Evolutionary conservation across 805 yeast genomes (phyloP).

Genomic region (Spencermartinsiella europaea): DNA sequence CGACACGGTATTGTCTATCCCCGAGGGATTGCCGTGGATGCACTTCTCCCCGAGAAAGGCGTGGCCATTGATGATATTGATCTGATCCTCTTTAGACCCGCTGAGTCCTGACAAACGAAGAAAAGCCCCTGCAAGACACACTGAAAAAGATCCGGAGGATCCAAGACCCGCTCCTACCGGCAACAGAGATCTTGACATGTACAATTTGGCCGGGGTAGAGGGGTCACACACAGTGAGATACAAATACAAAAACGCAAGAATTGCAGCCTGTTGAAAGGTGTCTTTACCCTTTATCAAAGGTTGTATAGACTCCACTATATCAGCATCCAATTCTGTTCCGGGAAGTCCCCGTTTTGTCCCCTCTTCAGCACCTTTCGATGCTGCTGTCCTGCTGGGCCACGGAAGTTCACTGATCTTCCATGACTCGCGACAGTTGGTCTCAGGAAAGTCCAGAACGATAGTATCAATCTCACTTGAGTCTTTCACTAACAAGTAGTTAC

Average conservation of each 20-base stretch:
- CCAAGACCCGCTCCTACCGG: conserved; percentile 98
- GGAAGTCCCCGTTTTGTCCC: no score
- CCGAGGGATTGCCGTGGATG: conserved; percentile 94
- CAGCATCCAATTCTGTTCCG: conserved; percentile 5
- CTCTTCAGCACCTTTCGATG: neutral
- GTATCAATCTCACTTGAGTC: conserved; percentile 33
- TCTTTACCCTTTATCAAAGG: conserved; percentile 38
- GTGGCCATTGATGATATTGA: conserved; percentile 67
- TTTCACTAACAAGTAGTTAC: conserved; percentile 72
- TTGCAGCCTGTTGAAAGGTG: conserved; percentile 67
- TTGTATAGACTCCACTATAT: conserved; percentile 9
- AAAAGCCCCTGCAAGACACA: conserved; percentile 74
- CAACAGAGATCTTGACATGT: conserved; percentile 70
- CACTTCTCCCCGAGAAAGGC: conserved; percentile 91
- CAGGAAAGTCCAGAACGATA: conserved; percentile 74
- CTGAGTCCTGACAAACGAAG: conserved; percentile 22
- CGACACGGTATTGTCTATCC: conserved; percentile 95
- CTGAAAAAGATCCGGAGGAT: conserved; percentile 86
- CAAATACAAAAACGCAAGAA: conserved; percentile 77
- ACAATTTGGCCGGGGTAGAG: conserved; percentile 46
- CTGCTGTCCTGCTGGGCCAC: neutral
- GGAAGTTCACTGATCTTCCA: conserved; percentile 66
- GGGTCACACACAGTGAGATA: conserved; percentile 53
- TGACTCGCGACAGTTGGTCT: conserved; percentile 56
- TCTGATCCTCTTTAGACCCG: conserved; percentile 23